phyloP scores from a whole-genome alignment of 371 early-diverging fungal genomes.

The Circinella umbellata region DNA sequence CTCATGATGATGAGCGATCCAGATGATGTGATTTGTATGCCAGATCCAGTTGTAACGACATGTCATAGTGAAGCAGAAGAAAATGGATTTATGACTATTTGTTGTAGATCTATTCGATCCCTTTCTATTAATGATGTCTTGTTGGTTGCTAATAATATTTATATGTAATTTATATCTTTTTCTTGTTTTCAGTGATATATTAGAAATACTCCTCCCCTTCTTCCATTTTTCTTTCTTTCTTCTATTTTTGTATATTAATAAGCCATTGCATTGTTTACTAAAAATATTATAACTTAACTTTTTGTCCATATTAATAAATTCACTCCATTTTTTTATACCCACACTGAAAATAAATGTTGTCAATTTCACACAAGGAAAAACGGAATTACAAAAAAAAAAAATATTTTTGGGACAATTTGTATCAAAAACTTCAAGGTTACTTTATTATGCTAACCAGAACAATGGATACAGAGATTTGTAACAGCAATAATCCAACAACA shows the following conservation, averaged over 20 bases:
- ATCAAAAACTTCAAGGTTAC: background rate
- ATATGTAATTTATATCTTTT: background rate
- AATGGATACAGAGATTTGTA: background rate
- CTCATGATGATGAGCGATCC: background rate
- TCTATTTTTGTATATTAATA: too few species aligned
- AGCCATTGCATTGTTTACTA: too few species aligned
- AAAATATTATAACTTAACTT: background rate
- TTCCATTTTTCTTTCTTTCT: too few species aligned
- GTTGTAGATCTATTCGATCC: background rate
- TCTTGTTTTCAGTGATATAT: too few species aligned
- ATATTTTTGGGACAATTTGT: background rate
- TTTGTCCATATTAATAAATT: background rate
- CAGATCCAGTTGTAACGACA: background rate
- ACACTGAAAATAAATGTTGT: background rate
- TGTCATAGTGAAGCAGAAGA: background rate
- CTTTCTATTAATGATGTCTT: background rate
- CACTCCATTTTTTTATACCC: background rate
- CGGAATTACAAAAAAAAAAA: constrained; percentile 2
- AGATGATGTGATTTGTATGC: background rate
- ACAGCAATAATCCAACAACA: background rate
- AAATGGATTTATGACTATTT: background rate
- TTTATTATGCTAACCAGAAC: background rate
- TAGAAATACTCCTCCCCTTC: too few species aligned
- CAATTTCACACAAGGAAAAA: background rate
- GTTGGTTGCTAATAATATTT: background rate